These are phyloP conservation scores for Plantago lanceolata DNA, from an alignment of 305 asterid species.

Conservation along the genomic window DNA sequence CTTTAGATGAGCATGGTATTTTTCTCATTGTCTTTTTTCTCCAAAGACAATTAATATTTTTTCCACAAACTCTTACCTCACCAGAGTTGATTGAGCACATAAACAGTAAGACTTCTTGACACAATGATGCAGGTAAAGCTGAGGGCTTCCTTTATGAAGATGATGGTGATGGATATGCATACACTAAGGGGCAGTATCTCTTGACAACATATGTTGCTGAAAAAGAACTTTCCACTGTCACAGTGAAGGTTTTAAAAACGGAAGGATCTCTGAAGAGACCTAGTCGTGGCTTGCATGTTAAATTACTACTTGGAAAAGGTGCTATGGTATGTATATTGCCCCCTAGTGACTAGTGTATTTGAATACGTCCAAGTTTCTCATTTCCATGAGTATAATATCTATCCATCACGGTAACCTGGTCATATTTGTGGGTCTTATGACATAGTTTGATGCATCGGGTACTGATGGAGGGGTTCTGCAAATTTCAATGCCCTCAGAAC, in stretches of 20 bases:
- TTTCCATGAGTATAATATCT: slow-evolving; percentile 3
- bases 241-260: slow-evolving; percentile 58
- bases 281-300: slow-evolving; percentile 68
- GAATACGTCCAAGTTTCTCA: slow-evolving; percentile 10
- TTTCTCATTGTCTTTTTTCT: slow-evolving; percentile 2
- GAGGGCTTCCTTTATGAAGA: slow-evolving; percentile 87
- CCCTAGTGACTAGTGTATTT: neutral
- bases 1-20: slow-evolving; percentile 71
- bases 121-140: slow-evolving; percentile 68
- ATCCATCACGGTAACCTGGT: slow-evolving; percentile 8
- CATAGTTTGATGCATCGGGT: slow-evolving; percentile 78
- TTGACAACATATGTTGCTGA: slow-evolving; percentile 85
- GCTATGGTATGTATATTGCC: slow-evolving; percentile 56
- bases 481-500: slow-evolving; percentile 64
- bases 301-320: slow-evolving; percentile 66
- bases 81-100: neutral
- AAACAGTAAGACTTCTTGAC: neutral
- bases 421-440: slow-evolving; percentile 15
- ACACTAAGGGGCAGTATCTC: slow-evolving; percentile 58
- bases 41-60: neutral
- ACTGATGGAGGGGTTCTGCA: slow-evolving; percentile 67
- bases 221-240: slow-evolving; percentile 56
- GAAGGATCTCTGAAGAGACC: slow-evolving; percentile 89
- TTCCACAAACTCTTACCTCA: neutral
- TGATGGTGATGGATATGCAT: slow-evolving; percentile 88